A percentile compares a stretch with the other conserved stretches of the same genome.
phyloP scores from a whole-genome alignment of 805 yeast genomes.

The Kazachstania psychrophila region DNA sequence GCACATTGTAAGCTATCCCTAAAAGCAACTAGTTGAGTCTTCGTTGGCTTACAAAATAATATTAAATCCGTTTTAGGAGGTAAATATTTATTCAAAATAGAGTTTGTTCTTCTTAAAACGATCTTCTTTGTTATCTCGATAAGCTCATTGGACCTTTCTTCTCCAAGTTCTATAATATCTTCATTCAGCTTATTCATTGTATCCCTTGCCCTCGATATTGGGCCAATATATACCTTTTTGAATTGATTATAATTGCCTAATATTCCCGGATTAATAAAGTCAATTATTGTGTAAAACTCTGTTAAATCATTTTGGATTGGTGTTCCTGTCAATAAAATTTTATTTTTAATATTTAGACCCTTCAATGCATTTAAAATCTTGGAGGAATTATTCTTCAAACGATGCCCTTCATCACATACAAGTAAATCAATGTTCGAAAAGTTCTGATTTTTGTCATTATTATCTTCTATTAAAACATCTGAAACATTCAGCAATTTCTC shows the following conservation, averaged over 20 bases:
- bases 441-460: conserved; percentile 21
- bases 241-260: conserved; percentile 54
- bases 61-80: conserved; percentile 71
- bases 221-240: conserved; percentile 54
- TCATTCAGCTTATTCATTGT: conserved; percentile 45
- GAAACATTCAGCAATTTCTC: conserved; percentile 59
- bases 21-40: conserved; percentile 48
- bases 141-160: conserved; percentile 51
- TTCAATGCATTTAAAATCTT: conserved; percentile 61
- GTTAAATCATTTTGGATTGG: conserved; percentile 87
- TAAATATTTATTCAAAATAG: conserved; percentile 45
- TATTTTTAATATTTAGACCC: conserved; percentile 42
- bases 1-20: conserved; percentile 34
- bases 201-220: conserved; percentile 67
- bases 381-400: conserved; percentile 66
- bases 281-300: conserved; percentile 73
- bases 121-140: conserved; percentile 55
- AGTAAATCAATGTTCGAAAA: conserved; percentile 48
- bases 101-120: conserved; percentile 63
- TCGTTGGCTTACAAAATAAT: conserved; percentile 69
- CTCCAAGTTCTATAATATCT: conserved; percentile 46
- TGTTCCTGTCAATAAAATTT: conserved; percentile 73
- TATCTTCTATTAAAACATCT: conserved; percentile 35
- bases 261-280: conserved; percentile 78
- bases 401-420: conserved; percentile 93